Evolutionary conservation across 169 alveolate species (phyloP).

Genomic region (Cryptosporidium canis): DNA sequence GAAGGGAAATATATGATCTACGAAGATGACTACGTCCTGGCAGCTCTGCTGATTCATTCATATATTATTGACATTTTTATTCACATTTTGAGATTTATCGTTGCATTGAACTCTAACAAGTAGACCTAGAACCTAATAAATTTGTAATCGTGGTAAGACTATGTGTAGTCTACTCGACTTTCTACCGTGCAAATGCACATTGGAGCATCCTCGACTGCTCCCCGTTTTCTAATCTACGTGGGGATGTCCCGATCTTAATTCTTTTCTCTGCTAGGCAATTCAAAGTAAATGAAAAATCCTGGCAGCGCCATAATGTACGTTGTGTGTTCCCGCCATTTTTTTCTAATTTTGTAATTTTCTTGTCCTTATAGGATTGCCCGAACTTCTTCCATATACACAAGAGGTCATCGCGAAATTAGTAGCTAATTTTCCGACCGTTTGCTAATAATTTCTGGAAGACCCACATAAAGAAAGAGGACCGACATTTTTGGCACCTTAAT

Average conservation of each 20-base stretch:
- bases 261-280: too few relatives aligned
- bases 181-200: too few relatives aligned
- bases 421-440: neutral
- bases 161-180: too few relatives aligned
- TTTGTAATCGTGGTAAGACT: too few relatives aligned
- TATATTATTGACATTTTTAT: slow-evolving; percentile 27
- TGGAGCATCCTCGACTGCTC: too few relatives aligned
- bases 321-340: slow-evolving; percentile 52
- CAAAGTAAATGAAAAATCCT: neutral
- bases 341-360: neutral
- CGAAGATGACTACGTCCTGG: slow-evolving; percentile 49
- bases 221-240: too few relatives aligned
- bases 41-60: slow-evolving; percentile 19
- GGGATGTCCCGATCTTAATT: too few relatives aligned
- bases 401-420: neutral
- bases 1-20: neutral
- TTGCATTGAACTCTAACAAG: neutral
- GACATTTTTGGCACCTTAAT: neutral
- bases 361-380: neutral
- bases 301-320: slow-evolving; percentile 15
- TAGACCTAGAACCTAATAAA: neutral
- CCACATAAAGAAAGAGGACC: neutral
- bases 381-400: neutral
- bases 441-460: neutral
- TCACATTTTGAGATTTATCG: slow-evolving; percentile 5